Evolutionary conservation across 2,329 filamentous ascomycete species (phyloP).

Genomic region (Diaporthe australafricana): DNA sequence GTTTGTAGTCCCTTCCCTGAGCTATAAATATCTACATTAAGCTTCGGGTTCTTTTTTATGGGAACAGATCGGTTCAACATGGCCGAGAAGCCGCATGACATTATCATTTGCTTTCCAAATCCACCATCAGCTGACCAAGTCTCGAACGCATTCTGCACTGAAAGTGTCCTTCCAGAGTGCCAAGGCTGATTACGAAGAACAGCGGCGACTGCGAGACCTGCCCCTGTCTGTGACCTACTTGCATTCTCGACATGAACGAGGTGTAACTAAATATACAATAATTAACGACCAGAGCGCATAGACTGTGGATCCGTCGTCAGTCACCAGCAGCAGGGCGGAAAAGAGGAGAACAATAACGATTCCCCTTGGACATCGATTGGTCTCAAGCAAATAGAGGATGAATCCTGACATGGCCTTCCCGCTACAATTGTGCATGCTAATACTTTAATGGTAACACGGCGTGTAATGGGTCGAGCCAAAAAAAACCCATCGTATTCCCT

Average conservation of each 20-base stretch:
- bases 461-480: too few species aligned
- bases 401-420: too few species aligned
- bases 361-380: too few species aligned
- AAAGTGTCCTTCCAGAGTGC: background rate
- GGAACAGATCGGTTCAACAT: background rate
- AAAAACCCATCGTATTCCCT: too few species aligned
- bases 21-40: slow-evolving; percentile 4
- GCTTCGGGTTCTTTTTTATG: background rate
- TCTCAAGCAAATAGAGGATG: too few species aligned
- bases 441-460: too few species aligned
- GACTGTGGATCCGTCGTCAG: background rate
- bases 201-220: background rate
- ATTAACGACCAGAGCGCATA: background rate
- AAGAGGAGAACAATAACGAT: too few species aligned
- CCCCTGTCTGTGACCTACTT: background rate
- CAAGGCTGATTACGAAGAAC: background rate
- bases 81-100: background rate
- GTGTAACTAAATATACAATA: background rate
- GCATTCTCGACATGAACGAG: background rate
- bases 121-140: background rate
- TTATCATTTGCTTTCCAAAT: background rate
- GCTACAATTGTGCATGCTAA: too few species aligned
- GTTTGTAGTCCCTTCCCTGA: background rate
- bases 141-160: background rate
- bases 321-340: background rate